Percentiles rank a stretch among this genome's conserved stretches.
These are phyloP conservation scores for Globisporangium paddicum DNA, from an alignment of 352 stramenopile genomes.

Conservation along the genomic window DNA sequence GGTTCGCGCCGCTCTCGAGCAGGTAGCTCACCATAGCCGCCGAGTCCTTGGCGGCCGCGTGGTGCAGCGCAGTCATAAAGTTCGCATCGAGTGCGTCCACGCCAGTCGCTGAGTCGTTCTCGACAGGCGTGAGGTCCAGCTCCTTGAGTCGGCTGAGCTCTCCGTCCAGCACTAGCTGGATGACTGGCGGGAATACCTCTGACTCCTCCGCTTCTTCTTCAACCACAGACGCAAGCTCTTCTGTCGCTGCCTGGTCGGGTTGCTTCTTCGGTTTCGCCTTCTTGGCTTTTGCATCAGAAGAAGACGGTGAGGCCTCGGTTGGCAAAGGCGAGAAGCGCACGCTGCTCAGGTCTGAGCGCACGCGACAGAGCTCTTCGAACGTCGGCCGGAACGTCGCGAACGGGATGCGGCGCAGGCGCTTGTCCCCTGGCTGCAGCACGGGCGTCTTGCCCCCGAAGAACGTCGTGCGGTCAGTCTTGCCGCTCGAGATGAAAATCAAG, in stretches of 20 bases:
- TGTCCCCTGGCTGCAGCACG: slow-evolving; percentile 51
- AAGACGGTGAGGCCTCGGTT: slow-evolving; percentile 11
- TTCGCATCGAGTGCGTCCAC: slow-evolving; percentile 55
- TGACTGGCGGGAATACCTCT: slow-evolving; percentile 23
- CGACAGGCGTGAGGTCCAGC: slow-evolving; percentile 23
- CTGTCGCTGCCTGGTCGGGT: slow-evolving; percentile 4
- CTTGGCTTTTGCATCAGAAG: slow-evolving; percentile 23
- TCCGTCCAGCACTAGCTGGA: slow-evolving; percentile 34
- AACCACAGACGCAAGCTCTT: neutral
- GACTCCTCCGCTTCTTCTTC: slow-evolving; percentile 14
- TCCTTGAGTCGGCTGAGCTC: slow-evolving; percentile 33
- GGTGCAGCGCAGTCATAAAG: slow-evolving; percentile 78
- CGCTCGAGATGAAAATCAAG: slow-evolving; percentile 70
- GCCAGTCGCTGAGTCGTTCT: slow-evolving; percentile 4
- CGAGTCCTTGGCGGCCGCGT: slow-evolving; percentile 49
- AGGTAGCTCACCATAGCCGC: slow-evolving; percentile 59
- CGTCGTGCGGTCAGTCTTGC: slow-evolving; percentile 63
- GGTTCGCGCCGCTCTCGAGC: slow-evolving; percentile 81
- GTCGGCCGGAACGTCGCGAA: slow-evolving; percentile 85
- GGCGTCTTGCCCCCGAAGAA: slow-evolving; percentile 79
- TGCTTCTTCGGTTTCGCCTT: slow-evolving; percentile 28
- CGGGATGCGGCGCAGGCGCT: slow-evolving; percentile 68
- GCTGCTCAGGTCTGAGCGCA: slow-evolving; percentile 64
- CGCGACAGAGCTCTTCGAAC: slow-evolving; percentile 80
- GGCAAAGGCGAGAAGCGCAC: slow-evolving; percentile 58